A percentile compares a stretch with the other conserved stretches of the same genome.
phyloP scores from a whole-genome alignment of 1,139 yeast genomes.

The Candida anutae region DNA sequence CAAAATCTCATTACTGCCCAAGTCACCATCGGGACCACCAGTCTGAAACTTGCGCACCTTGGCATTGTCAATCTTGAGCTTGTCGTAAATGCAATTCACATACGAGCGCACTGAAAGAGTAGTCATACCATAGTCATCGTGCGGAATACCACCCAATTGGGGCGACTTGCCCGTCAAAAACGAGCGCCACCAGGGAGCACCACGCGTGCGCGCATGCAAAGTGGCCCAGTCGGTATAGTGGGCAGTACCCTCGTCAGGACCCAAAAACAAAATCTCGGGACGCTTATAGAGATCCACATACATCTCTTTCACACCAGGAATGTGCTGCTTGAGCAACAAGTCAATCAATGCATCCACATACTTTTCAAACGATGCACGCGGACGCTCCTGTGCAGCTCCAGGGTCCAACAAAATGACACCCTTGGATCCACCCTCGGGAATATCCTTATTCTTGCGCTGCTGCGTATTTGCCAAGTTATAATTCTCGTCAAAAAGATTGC shows the following conservation, averaged over 20 bases:
- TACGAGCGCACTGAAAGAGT: constrained; percentile 89
- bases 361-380: constrained; percentile 83
- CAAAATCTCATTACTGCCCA: constrained; percentile 91
- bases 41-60: constrained; percentile 78
- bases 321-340: constrained; percentile 63
- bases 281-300: constrained; percentile 79
- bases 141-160: constrained; percentile 92
- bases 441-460: constrained; percentile 94
- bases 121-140: constrained; percentile 97
- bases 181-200: constrained; percentile 99
- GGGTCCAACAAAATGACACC: constrained; percentile 89
- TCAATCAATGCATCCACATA: constrained; percentile 90
- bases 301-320: constrained; percentile 75
- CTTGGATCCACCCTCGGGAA: constrained; percentile 98
- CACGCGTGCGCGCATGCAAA: constrained; percentile 82
- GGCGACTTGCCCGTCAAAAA: constrained; percentile 96
- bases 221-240: constrained; percentile 98
- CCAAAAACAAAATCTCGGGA: constrained; percentile 89
- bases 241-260: constrained; percentile 98
- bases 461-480: constrained; percentile 94
- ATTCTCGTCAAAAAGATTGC: constrained; percentile 91
- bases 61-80: constrained; percentile 52
- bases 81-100: constrained; percentile 82
- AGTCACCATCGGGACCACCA: constrained; percentile 98
- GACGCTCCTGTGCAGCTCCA: constrained; percentile 72